Evolutionary conservation across 1,284 basidiomycete species (phyloP).

Genomic region (Schizophyllum amplum): DNA sequence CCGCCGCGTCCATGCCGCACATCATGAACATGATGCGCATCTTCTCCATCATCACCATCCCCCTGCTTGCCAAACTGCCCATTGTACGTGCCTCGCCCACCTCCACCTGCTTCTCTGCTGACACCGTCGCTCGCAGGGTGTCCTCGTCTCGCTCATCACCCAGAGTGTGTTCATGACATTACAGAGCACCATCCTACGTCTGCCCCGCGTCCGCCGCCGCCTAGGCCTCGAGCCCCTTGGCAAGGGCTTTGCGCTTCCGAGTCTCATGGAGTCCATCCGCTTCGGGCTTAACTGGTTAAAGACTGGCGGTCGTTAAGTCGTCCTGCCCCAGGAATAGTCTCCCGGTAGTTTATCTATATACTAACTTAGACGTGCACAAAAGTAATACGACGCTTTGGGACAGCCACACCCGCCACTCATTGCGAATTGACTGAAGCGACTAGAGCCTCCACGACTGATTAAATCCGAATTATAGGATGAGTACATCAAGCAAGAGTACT

Average conservation of each 20-base stretch:
- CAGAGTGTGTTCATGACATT: not conserved
- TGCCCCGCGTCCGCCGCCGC: constrained; percentile 1
- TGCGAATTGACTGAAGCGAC: not conserved
- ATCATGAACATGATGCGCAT: constrained; percentile 68
- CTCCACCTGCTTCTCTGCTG: constrained; percentile 31
- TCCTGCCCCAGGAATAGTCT: not conserved
- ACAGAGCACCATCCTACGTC: not conserved
- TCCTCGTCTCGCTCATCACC: constrained; percentile 31
- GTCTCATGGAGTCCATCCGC: not conserved
- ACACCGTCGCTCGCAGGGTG: constrained; percentile 40
- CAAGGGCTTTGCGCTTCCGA: constrained; percentile 6
- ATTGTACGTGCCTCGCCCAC: constrained; percentile 33
- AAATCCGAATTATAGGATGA: no score
- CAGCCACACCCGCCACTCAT: not conserved
- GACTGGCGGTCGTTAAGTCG: not conserved
- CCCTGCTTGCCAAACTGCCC: constrained; percentile 56
- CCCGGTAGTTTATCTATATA: not conserved
- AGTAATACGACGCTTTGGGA: not conserved
- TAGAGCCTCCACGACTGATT: not conserved
- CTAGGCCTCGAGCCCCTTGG: not conserved
- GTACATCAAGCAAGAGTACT: not conserved
- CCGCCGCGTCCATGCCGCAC: constrained; percentile 52
- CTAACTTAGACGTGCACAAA: not conserved
- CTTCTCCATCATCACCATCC: constrained; percentile 49
- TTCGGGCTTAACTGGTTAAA: not conserved